Percentiles rank a stretch among this genome's conserved stretches.
phyloP scores from a whole-genome alignment of 768 basidiomycete genomes.

The Lactarius psammicola region DNA sequence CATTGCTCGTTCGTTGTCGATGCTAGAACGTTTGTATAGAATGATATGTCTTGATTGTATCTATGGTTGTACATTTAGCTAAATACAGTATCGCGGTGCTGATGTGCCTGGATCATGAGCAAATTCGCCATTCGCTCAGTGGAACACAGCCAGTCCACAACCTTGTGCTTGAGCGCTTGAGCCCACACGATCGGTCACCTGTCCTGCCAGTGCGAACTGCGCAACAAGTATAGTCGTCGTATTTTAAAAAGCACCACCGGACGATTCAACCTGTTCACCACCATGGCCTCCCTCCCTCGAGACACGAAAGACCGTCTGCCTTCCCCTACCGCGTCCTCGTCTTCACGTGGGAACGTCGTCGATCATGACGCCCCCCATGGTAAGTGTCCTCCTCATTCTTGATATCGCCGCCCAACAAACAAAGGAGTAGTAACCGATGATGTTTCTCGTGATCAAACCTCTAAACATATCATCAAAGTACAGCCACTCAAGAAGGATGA shows the following conservation, averaged over 20 bases:
- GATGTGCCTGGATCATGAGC: background rate
- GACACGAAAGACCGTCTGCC: slow-evolving; percentile 26
- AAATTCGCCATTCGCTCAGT: slow-evolving; percentile 9
- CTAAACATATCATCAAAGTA: slow-evolving; percentile 62
- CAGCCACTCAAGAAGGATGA: slow-evolving; percentile 81
- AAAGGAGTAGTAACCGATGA: slow-evolving; percentile 63
- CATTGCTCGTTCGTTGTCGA: slow-evolving; percentile 3
- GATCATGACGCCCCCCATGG: slow-evolving; percentile 29
- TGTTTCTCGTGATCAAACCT: background rate
- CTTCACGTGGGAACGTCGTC: slow-evolving; percentile 28
- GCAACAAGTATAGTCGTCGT: background rate
- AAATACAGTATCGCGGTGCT: slow-evolving; percentile 1
- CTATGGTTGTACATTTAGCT: slow-evolving; percentile 26
- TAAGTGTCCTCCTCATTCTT: slow-evolving; percentile 11
- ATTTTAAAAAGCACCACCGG: background rate
- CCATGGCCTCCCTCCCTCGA: slow-evolving; percentile 1
- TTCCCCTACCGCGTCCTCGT: slow-evolving; percentile 3
- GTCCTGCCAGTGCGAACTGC: background rate
- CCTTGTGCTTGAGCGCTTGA: background rate
- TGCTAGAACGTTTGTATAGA: slow-evolving; percentile 10
- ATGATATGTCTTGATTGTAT: slow-evolving; percentile 20
- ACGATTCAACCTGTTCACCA: background rate
- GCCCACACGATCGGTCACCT: background rate
- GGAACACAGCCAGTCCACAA: background rate
- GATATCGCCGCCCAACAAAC: slow-evolving; percentile 20